Conservation (phyloP, 352 stramenopile genomes). For the Globisporangium paddicum region DNA sequence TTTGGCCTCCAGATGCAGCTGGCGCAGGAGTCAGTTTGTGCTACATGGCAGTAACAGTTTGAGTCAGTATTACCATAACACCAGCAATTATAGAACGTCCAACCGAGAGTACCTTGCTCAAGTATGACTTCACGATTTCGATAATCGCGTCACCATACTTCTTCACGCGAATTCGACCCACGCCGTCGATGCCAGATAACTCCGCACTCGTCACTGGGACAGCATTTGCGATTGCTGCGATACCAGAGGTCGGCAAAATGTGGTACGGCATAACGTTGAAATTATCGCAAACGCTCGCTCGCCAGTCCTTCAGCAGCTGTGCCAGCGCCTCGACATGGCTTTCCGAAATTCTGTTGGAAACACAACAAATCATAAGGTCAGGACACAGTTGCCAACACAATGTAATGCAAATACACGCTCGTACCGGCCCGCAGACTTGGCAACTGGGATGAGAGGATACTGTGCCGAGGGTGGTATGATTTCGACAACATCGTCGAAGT, state of each 20-base stretch:
- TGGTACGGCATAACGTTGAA: slow-evolving; percentile 87
- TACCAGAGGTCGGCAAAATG: slow-evolving; percentile 76
- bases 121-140: slow-evolving; percentile 72
- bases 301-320: slow-evolving; percentile 84
- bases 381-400: too few relatives aligned
- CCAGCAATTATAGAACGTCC: neutral
- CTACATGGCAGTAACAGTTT: slow-evolving; percentile 16
- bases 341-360: slow-evolving; percentile 47
- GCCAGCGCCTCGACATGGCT: slow-evolving; percentile 66
- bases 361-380: neutral
- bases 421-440: slow-evolving; percentile 45
- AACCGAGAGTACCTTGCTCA: slow-evolving; percentile 49
- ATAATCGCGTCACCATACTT: slow-evolving; percentile 86
- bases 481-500: slow-evolving; percentile 56
- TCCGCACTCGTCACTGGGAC: slow-evolving; percentile 73
- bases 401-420: slow-evolving; percentile 5
- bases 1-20: slow-evolving; percentile 9
- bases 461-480: slow-evolving; percentile 28
- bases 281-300: slow-evolving; percentile 79
- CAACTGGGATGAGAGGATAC: slow-evolving; percentile 51
- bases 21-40: slow-evolving; percentile 59
- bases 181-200: slow-evolving; percentile 74
- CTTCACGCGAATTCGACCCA: slow-evolving; percentile 79
- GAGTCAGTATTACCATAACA: neutral
- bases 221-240: slow-evolving; percentile 75